Evolutionary conservation across 2,329 filamentous ascomycete species (phyloP).

Genomic region (Dendryphion nanum): DNA sequence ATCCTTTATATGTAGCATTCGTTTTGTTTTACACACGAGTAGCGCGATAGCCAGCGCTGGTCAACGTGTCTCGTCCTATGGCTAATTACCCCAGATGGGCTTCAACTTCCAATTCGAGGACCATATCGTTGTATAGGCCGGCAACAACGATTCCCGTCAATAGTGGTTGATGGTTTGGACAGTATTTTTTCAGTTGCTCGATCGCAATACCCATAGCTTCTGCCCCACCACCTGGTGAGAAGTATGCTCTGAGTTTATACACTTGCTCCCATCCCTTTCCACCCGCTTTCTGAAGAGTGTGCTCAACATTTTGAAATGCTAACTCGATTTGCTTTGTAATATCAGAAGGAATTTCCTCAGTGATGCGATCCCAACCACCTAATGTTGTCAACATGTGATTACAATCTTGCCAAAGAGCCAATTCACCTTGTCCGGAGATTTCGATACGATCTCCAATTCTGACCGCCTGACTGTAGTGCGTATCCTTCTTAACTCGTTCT

Average conservation of each 20-base stretch:
- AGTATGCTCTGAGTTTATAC: conserved; percentile 21
- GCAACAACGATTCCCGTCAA: conserved; percentile 21
- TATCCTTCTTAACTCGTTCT: conserved; percentile 15
- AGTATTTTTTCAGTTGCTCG: conserved; percentile 18
- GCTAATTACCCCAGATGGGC: conserved; percentile 13
- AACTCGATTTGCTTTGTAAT: conserved; percentile 22
- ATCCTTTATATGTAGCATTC: too few species aligned
- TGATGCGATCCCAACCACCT: conserved; percentile 26
- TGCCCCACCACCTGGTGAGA: conserved; percentile 7
- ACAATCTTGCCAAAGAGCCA: too few species aligned
- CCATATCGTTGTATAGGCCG: conserved; percentile 19
- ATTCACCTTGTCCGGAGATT: conserved; percentile 25
- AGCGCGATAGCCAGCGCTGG: too few species aligned
- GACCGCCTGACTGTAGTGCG: conserved; percentile 14
- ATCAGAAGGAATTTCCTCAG: conserved; percentile 17
- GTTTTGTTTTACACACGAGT: too few species aligned
- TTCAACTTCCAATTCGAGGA: conserved; percentile 25
- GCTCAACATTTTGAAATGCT: conserved; percentile 56
- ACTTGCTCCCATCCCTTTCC: conserved; percentile 55
- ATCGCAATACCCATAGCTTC: conserved; percentile 11
- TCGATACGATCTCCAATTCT: conserved; percentile 24
- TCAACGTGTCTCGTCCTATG: not conserved
- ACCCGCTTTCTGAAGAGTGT: conserved; percentile 51
- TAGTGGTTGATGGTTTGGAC: conserved; percentile 22
- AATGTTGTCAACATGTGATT: too few species aligned